Base-by-base conservation (phyloP, 2,329 filamentous ascomycete genomes). In the Stemphylium lycopersici region DNA sequence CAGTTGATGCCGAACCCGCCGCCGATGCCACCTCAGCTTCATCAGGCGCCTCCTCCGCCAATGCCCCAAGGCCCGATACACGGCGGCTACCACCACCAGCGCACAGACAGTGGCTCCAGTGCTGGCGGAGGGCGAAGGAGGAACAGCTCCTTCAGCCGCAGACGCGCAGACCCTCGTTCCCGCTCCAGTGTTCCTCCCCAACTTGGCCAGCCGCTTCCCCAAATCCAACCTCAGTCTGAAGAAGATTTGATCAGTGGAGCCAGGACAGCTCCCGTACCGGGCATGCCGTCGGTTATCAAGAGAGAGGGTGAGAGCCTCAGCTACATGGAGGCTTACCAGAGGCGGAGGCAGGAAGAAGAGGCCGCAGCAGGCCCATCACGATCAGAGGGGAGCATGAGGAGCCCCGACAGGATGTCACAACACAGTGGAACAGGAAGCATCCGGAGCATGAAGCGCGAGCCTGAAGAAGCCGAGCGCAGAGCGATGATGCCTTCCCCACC, bases 171-270 rank as follows among this genome's bases (percentile, higher is more conserved):
- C 33, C 52, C 58, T 43, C 61, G 68, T 43, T 67, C 68, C n/a
- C 68, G 71, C 29, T 66, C 71, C 24, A 74, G 71, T 53, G 71
- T 74, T 16, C 71, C 72, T 31, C 72, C 72, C 20, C 72, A 75
- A 43, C 62, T 73, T 36, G 66, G 66, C 16, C 68, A 69, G 6
- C 62, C 70, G 7, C 58, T 75, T 16, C 71, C 71, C 15, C 69
- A 69, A 44, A 65, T 75, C 31, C 66, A 71, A 12, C 66, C 72
- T 44, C 62, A 62, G 29, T 71, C 71, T 13, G 71, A 68, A 37
- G 65, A 68, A 15, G 71, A 74, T 37, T 48, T 71, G n/a, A 58
- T 70, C 22, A 74, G 71, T 45, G 72, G 71, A 18, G 68, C 69
- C n/a, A 66, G 65, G 43, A 74, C 72, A 20, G 71, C 72, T 36